Evolutionary conservation across 768 basidiomycete species (phyloP), one percentile per base, ranked within the genome.

Genomic region (Amanita molliuscula): DNA sequence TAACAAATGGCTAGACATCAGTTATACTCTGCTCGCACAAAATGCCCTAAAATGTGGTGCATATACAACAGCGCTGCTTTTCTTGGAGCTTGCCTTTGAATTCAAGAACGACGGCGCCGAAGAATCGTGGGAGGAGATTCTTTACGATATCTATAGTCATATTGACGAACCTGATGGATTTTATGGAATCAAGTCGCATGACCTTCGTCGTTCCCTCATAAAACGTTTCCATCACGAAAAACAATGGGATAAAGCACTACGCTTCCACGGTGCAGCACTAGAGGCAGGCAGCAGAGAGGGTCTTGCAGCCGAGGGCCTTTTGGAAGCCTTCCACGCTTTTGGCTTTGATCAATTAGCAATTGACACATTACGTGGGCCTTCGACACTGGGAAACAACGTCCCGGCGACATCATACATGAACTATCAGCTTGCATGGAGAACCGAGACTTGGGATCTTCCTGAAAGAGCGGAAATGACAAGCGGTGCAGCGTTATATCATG

Each of bases 111-210:
- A 61, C 29, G 61, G 63, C 9, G 47, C 56, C 25, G 53, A 59
- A 16, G 63, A 65, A 6, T 59, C 59, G n/a, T 53, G 58, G 13
- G 88, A 91, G 55, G 70, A 85, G 51, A 72, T 94, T 21, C 68
- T 98, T 18, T 97, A 92, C 67, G 84, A 86, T 44, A 91, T 98
- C 44, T 99, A 98, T 60, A 81, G 82, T 48, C 86, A 92, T 57
- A 92, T 99, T 53, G 94, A 96, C 59, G 96, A 99, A 62, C 94
- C 94, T 0, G 96, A 99, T 58, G 93, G 96, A 1, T 99, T 99
- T 63, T 99, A 99, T 64, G 92, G 92, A 4, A 92, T 98, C 52
- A 75, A 83, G 54, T 81, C 85, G 6, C 65, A 74, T 28, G 81
- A 98, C 59, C 75, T 88, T n/a, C 76, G 80, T 21, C 75, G 78